A percentile compares a stretch with the other conserved stretches of the same genome.
These are phyloP conservation scores for Ulota crispa DNA, from an alignment of 225 moss, liverwort and hornwort genomes.

Conservation along the genomic window DNA sequence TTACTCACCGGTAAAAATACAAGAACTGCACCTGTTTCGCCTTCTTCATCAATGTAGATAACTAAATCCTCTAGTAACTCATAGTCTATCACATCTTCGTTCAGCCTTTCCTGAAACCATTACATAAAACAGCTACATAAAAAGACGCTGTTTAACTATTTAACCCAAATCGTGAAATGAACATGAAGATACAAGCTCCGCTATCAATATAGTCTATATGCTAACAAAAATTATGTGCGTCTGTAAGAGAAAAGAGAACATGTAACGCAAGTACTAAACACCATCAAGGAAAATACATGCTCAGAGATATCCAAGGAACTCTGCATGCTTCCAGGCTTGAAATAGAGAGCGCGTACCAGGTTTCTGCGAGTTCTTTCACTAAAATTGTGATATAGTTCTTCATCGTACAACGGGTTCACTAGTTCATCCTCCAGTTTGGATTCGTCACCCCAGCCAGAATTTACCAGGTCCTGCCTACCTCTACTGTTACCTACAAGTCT, in stretches of 20 bases:
- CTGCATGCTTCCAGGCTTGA: slow-evolving; percentile 21
- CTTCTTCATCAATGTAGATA: slow-evolving; percentile 92
- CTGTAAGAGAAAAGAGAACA: background rate
- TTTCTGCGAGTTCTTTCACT: slow-evolving; percentile 77
- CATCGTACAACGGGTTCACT: slow-evolving; percentile 75
- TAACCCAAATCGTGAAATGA: background rate
- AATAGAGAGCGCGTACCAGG: slow-evolving; percentile 48
- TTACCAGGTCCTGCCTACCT: slow-evolving; percentile 89
- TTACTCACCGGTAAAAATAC: slow-evolving; percentile 88
- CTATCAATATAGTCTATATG: background rate
- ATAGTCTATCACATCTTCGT: slow-evolving; percentile 98
- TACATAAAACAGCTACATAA: slow-evolving; percentile 8
- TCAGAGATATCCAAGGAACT: background rate
- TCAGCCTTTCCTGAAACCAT: slow-evolving; percentile 71
- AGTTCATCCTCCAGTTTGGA: slow-evolving; percentile 73
- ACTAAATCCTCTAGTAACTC: slow-evolving; percentile 95
- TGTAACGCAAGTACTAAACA: background rate
- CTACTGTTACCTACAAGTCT: slow-evolving; percentile 85
- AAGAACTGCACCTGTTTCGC: slow-evolving; percentile 86
- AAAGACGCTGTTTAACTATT: background rate
- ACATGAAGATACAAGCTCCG: background rate
- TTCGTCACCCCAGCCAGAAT: slow-evolving; percentile 95
- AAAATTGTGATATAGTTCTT: slow-evolving; percentile 61
- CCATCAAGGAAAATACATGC: background rate
- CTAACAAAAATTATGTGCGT: background rate